Evolutionary conservation across 2,329 filamentous ascomycete genomes (phyloP).

Genomic region (Cercospora beticola): DNA sequence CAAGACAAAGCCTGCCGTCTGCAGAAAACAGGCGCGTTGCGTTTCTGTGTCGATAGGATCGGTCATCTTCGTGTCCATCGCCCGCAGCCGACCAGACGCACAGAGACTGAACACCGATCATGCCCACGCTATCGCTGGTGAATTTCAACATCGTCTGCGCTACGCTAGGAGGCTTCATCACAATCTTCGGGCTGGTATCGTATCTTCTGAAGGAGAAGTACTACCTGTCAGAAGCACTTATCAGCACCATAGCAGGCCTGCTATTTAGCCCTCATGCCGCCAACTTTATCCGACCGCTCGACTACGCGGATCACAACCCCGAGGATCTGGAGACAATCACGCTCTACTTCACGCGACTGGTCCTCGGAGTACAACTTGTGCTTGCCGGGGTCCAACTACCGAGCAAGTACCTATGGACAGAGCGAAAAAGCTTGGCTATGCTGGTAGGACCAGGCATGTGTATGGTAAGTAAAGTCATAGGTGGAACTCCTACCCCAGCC

Average conservation of each 20-base stretch:
- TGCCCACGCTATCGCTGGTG: conserved; percentile 57
- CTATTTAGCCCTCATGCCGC: conserved; percentile 75
- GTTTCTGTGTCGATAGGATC: background rate
- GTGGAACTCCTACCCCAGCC: no score
- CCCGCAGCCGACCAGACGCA: background rate
- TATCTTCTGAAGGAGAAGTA: conserved; percentile 86
- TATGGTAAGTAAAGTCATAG: no score
- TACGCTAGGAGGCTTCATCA: conserved; percentile 81
- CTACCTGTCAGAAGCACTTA: conserved; percentile 89
- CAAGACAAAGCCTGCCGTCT: background rate
- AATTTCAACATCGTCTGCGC: conserved; percentile 86
- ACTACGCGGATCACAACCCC: conserved; percentile 64
- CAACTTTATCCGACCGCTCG: conserved; percentile 69
- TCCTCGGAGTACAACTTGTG: conserved; percentile 86
- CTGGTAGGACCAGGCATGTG: conserved; percentile 83
- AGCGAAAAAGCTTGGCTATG: conserved; percentile 74
- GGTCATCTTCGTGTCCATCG: background rate
- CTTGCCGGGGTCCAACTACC: conserved; percentile 86
- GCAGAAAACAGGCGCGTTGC: background rate
- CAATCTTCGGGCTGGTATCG: conserved; percentile 85
- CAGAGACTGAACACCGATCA: background rate
- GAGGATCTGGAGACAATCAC: conserved; percentile 70
- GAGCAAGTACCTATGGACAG: conserved; percentile 71
- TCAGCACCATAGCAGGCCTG: conserved; percentile 76
- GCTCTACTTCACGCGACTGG: conserved; percentile 79